Conservation (phyloP, 2,329 filamentous ascomycete species). For the Aureobasidium sp. region DNA sequence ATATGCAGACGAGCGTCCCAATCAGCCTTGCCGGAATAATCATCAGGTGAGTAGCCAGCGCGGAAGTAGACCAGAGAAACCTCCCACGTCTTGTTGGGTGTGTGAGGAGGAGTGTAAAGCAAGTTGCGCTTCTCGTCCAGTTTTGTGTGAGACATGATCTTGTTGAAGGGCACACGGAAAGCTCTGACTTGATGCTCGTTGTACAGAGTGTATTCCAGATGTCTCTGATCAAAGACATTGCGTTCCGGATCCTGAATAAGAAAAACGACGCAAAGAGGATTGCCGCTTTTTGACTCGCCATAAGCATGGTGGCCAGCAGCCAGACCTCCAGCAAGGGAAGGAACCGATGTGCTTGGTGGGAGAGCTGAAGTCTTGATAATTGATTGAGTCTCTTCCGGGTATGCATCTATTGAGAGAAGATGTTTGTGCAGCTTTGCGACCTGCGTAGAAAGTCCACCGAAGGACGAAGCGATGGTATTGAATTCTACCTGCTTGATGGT, state of each 20-base stretch:
- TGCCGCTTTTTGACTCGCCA: slow-evolving; percentile 46
- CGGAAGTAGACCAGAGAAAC: slow-evolving; percentile 88
- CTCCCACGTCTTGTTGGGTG: slow-evolving; percentile 62
- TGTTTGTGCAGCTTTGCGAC: slow-evolving; percentile 70
- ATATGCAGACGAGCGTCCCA: slow-evolving; percentile 82
- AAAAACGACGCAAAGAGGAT: slow-evolving; percentile 66
- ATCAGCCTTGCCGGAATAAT: slow-evolving; percentile 63
- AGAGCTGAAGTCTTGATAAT: slow-evolving; percentile 43
- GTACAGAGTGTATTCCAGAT: slow-evolving; percentile 70
- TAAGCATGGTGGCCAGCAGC: slow-evolving; percentile 71
- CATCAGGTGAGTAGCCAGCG: slow-evolving; percentile 76
- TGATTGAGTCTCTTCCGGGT: slow-evolving; percentile 32
- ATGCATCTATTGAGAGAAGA: slow-evolving; percentile 40
- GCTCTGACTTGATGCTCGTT: slow-evolving; percentile 54
- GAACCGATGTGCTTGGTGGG: slow-evolving; percentile 63
- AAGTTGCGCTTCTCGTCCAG: slow-evolving; percentile 62
- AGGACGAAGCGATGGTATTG: slow-evolving; percentile 98
- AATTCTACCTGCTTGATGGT: slow-evolving; percentile 95
- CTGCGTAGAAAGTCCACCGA: slow-evolving; percentile 76
- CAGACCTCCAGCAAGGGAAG: slow-evolving; percentile 70
- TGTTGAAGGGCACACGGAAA: slow-evolving; percentile 69
- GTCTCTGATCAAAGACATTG: slow-evolving; percentile 92
- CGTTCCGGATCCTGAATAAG: slow-evolving; percentile 78
- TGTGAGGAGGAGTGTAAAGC: slow-evolving; percentile 67
- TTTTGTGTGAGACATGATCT: slow-evolving; percentile 60